Conservation (phyloP, 805 yeast species). For the Metschnikowia shivogae region DNA sequence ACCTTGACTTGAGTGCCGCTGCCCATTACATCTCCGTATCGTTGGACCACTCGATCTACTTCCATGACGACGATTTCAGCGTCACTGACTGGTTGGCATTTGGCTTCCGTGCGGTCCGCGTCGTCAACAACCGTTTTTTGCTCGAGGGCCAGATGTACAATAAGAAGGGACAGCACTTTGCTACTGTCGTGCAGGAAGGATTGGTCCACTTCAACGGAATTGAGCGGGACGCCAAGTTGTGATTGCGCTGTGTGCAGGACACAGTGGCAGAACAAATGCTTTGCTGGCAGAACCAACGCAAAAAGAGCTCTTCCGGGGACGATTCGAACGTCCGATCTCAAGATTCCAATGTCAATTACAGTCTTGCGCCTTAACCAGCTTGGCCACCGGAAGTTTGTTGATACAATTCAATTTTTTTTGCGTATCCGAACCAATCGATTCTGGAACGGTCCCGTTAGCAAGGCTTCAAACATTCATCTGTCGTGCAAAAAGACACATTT, state of each 20-base stretch:
- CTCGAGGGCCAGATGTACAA: constrained; percentile 57
- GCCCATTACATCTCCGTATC: constrained; percentile 49
- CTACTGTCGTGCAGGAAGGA: constrained; percentile 66
- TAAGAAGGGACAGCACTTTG: constrained; percentile 47
- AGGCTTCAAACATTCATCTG: no score
- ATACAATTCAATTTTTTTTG: neutral
- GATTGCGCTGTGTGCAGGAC: no score
- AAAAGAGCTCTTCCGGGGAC: neutral
- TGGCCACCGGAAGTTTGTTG: neutral
- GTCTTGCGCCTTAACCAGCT: constrained; percentile 1
- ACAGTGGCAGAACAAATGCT: neutral
- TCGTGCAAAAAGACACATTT: no score
- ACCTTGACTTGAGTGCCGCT: constrained; percentile 17
- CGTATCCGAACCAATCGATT: neutral
- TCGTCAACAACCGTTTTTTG: constrained; percentile 50
- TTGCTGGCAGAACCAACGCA: neutral
- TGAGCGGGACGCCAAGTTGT: constrained; percentile 16
- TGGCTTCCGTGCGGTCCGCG: constrained; percentile 44
- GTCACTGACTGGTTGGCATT: constrained; percentile 45
- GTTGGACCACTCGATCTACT: constrained; percentile 63
- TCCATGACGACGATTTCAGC: constrained; percentile 50
- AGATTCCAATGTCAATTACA: neutral
- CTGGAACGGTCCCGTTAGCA: no score
- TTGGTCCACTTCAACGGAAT: constrained; percentile 33
- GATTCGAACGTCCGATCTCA: constrained; percentile 1